Conservation (phyloP, 192 early-diverging fungal species). For the Backusella morwellensis region DNA sequence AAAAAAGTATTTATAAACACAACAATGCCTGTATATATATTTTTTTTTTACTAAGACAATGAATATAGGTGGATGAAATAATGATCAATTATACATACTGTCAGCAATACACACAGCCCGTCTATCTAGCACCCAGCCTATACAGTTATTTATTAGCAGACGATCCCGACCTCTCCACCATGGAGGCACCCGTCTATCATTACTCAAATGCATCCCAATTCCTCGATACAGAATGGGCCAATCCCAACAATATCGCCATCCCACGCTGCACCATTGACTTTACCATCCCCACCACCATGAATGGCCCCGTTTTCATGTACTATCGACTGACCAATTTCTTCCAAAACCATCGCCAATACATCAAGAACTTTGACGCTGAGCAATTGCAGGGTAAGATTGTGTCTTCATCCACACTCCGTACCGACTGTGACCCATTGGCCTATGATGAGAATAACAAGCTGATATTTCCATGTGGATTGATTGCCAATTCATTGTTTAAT, state of each 20-base stretch:
- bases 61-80: conserved; percentile 42
- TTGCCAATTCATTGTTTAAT: conserved; percentile 90
- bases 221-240: conserved; percentile 15
- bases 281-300: conserved; percentile 65
- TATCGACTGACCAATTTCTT: conserved; percentile 95
- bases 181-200: conserved; percentile 22
- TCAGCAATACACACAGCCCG: conserved; percentile 3
- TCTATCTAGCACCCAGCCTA: conserved; percentile 29
- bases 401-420: conserved; percentile 26
- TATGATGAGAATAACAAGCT: conserved; percentile 32
- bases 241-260: conserved; percentile 21
- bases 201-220: conserved; percentile 17
- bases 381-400: conserved; percentile 67
- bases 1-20: conserved; percentile 11
- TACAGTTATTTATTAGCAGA: conserved; percentile 10
- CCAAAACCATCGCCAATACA: conserved; percentile 90
- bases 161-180: background rate
- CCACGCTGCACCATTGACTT: conserved; percentile 65
- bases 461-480: conserved; percentile 89
- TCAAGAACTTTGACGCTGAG: conserved; percentile 72
- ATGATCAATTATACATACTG: conserved; percentile 49
- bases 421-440: conserved; percentile 36
- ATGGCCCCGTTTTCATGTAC: conserved; percentile 83
- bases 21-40: background rate
- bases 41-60: background rate